Conservation (phyloP, 1,139 yeast species). For the Saccharomycopsis hybrid region DNA sequence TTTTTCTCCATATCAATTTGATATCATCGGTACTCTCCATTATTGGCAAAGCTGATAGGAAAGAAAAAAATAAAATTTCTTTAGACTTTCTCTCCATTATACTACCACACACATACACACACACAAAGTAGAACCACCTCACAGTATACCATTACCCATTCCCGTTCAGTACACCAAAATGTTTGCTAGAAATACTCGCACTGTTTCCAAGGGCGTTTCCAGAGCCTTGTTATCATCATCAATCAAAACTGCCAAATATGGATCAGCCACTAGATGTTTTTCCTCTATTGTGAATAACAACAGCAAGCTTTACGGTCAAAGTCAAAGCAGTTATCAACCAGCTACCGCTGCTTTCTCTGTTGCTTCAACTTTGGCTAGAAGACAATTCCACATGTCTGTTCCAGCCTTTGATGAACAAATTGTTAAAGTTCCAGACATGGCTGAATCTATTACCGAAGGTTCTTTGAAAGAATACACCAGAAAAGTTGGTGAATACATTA, state of each 20-base stretch:
- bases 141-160: no score
- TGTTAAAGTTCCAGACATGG: conserved; percentile 97
- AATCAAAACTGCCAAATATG: background rate
- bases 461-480: conserved; percentile 75
- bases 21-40: no score
- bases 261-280: conserved; percentile 13
- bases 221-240: conserved; percentile 2
- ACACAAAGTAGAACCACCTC: no score
- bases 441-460: conserved; percentile 97
- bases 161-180: background rate
- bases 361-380: conserved; percentile 3
- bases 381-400: conserved; percentile 10
- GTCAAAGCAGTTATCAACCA: background rate
- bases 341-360: conserved; percentile 1
- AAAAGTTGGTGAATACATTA: conserved; percentile 84
- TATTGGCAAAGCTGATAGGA: no score
- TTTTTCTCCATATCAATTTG: no score
- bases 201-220: conserved; percentile 1
- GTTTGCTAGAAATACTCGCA: conserved; percentile 14
- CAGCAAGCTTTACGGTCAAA: background rate
- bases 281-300: conserved; percentile 6
- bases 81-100: no score
- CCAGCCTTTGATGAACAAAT: conserved; percentile 30
- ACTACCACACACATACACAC: no score
- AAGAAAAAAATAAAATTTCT: no score